Conservation (phyloP, 2,329 filamentous ascomycete genomes). For the Arthrobotrys megalospora region DNA sequence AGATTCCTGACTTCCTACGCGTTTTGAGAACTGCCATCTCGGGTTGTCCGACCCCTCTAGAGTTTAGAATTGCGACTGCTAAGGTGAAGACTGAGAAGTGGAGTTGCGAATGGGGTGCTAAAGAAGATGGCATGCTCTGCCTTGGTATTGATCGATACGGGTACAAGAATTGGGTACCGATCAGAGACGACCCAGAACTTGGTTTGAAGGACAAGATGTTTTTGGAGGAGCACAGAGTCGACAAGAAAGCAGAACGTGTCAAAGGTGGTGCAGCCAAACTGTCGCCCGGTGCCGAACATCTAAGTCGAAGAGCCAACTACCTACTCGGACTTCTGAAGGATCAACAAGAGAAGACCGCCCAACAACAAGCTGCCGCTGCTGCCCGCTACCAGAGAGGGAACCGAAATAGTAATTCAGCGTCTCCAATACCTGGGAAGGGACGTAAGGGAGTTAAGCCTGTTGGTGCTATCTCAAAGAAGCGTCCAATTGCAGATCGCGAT, state of each 20-base stretch:
- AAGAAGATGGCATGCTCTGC: slow-evolving; percentile 96
- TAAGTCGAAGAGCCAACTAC: slow-evolving; percentile 95
- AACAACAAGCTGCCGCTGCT: slow-evolving; percentile 74
- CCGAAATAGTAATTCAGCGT: slow-evolving; percentile 58
- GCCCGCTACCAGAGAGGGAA: slow-evolving; percentile 59
- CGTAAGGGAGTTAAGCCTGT: slow-evolving; percentile 52
- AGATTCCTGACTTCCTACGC: slow-evolving; percentile 89
- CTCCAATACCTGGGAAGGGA: slow-evolving; percentile 54
- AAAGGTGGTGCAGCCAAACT: slow-evolving; percentile 73
- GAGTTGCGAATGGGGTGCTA: slow-evolving; percentile 89
- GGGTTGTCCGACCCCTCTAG: slow-evolving; percentile 76
- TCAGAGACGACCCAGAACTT: slow-evolving; percentile 90
- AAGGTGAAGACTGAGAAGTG: slow-evolving; percentile 84
- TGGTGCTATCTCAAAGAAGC: slow-evolving; percentile 58
- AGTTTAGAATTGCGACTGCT: slow-evolving; percentile 89
- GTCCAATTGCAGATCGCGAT: slow-evolving; percentile 54
- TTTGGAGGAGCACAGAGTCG: slow-evolving; percentile 96
- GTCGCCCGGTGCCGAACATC: slow-evolving; percentile 89
- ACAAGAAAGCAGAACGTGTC: slow-evolving; percentile 92
- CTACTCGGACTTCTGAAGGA: slow-evolving; percentile 94
- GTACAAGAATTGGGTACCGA: slow-evolving; percentile 94
- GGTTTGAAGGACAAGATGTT: slow-evolving; percentile 92
- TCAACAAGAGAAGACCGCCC: slow-evolving; percentile 81
- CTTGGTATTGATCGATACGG: slow-evolving; percentile 93
- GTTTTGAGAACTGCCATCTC: slow-evolving; percentile 82